Conservation (phyloP, 2,329 filamentous ascomycete species). For the Claviceps spartinae region DNA sequence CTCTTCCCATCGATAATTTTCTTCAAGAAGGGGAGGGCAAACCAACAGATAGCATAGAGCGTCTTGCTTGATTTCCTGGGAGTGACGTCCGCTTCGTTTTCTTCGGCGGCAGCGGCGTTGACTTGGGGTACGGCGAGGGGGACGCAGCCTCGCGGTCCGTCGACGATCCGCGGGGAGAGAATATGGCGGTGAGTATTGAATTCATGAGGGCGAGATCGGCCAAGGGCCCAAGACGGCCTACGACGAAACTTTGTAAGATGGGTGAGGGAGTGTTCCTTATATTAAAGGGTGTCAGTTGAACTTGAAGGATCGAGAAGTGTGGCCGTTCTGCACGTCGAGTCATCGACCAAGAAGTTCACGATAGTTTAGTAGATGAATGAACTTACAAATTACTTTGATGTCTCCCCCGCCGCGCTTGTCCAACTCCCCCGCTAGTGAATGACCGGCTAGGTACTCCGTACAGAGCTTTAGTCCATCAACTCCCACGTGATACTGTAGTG, state of each 20-base stretch:
- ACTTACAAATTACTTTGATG: too few species aligned
- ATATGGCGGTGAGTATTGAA: conserved; percentile 1
- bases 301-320: too few species aligned
- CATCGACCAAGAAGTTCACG: too few species aligned
- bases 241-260: background rate
- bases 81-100: conserved; percentile 1
- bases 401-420: too few species aligned
- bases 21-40: background rate
- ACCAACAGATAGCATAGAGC: conserved; percentile 1
- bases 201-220: conserved; percentile 1
- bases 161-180: conserved; percentile 2
- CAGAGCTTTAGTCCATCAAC: too few species aligned
- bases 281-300: too few species aligned
- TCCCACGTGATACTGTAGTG: too few species aligned
- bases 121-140: background rate
- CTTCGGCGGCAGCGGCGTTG: background rate
- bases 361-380: too few species aligned
- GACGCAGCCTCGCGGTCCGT: background rate
- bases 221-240: background rate
- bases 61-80: background rate
- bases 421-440: too few species aligned
- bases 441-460: too few species aligned
- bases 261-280: background rate
- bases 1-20: too few species aligned
- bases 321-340: too few species aligned